Evolutionary conservation across 768 basidiomycete genomes (phyloP).

Genomic region (Pulveroboletus ravenelii): DNA sequence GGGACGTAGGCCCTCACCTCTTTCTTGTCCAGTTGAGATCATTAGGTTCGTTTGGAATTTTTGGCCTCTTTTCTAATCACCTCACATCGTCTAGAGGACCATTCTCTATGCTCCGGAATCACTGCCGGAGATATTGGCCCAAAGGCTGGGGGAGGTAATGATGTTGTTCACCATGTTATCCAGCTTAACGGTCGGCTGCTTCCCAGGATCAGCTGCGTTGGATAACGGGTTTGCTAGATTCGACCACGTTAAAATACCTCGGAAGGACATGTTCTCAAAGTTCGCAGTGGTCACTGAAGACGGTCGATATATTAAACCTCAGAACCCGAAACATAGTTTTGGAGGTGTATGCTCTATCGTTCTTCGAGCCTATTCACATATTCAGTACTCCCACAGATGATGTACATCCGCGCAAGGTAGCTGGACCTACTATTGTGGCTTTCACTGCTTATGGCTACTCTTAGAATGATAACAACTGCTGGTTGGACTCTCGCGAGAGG

Average conservation of each 20-base stretch:
- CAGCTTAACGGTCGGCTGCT: not conserved
- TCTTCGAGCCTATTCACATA: not conserved
- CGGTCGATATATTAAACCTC: conserved; percentile 60
- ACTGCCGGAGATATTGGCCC: conserved; percentile 63
- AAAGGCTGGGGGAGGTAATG: conserved; percentile 31
- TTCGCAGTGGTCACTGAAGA: conserved; percentile 67
- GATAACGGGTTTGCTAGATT: conserved; percentile 73
- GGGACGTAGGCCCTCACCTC: conserved; percentile 66
- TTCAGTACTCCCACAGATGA: conserved; percentile 44
- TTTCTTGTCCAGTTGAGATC: conserved; percentile 71
- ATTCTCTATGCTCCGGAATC: conserved; percentile 56
- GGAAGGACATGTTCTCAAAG: conserved; percentile 68
- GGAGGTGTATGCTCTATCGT: conserved; percentile 51
- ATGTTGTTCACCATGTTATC: not conserved
- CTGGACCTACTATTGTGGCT: not conserved
- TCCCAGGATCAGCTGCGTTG: conserved; percentile 45
- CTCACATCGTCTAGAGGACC: conserved; percentile 42
- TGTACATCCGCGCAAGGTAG: conserved; percentile 66
- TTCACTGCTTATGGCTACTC: not conserved
- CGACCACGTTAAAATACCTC: conserved; percentile 60
- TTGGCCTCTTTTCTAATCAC: not conserved
- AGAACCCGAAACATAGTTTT: conserved; percentile 71
- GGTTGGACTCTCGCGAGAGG: conserved; percentile 68
- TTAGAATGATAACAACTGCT: conserved; percentile 58
- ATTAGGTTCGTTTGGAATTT: conserved; percentile 37